Evolutionary conservation across 495 filamentous ascomycete genomes (phyloP), one percentile per base, ranked within the genome.

Genomic region (Jackrogersella minutella): DNA sequence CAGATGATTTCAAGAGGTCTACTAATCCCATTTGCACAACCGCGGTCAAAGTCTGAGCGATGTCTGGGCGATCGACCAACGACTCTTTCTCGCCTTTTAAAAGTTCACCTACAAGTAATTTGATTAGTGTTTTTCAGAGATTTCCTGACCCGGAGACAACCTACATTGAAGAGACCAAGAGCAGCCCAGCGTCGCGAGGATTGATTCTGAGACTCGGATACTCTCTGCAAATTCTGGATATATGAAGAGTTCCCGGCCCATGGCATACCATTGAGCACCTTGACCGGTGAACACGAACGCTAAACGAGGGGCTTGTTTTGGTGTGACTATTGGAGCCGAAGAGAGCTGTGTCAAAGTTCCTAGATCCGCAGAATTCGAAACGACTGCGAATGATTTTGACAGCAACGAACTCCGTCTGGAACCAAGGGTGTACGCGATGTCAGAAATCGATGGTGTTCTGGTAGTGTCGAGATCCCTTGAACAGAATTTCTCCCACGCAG

Each of bases 21-120:
- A 86, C 81, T 10, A 89, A 49, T 2, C 77, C 79, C 9, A 85
- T 58, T 58, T 85, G 81, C 0, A 85, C 14, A 13, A 70, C 75
- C 6, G 79, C 80, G 41, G 71, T 84, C 26, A 80, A 40, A 9
- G 80, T 61, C 62, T 83, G 81, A 17, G 75, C 76, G 41, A 73
- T 68, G 58, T 63, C 21, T 0, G 77, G 69, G 8, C 66, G 21
- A 36, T 79, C 74, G n/a, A 83, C 76, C 5, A 64, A 57, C 11
- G 66, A 64, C 16, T 2, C 17, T 19, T 36, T 47, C 21, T 63
- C 34, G 9, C 17, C 10, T 21, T 62, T 58, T 17, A 44, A 49
- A 21, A 62, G 36, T 37, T 57, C 52, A 9, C 26, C 26, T 30
- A 30, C 26, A 30, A 30, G 26, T 30, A 30, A 3, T 30, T 30